Base-by-base conservation (phyloP, 148 eudicot genomes). In the Mesembryanthemum crystallinum region DNA sequence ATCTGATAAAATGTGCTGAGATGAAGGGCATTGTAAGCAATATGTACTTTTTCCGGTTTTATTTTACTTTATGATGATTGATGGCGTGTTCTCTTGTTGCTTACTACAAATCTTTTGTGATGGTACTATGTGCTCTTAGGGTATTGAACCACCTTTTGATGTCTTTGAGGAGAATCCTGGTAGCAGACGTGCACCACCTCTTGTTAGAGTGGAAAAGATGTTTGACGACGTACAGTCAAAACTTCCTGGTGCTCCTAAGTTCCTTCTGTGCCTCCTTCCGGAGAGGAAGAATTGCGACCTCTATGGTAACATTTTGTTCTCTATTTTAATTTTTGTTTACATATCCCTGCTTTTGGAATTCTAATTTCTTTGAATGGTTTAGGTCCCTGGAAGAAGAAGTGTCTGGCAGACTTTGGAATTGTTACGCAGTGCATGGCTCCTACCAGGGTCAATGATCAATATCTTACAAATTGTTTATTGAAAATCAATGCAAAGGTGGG, bases 301-400 rank as follows among this genome's bases (percentile, higher is more conserved):
- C 37, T 94, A 94, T 59, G 98, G 98, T 94, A 67, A 82, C 7
- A 7, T 57, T n/a, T 35, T 35, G 39, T 35, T 35, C 39, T 2
- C 39, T 35, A 2, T 35, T 58, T 25, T 57, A 58, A 2, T 20
- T 77, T 30, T 45, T 29, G 21, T 29, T 33, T 15, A 20, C 49
- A 55, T 8, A 57, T 2, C 1, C 32, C 14, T 18, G 29, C n/a
- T 28, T 51, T 30, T 70, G 69, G 25, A 69, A n/a, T 72, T 72
- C 65, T 42, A 35, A 57, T 33, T 58, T 23, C 66, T 23, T 62
- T 51, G 33, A 30, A 65, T 64, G 32, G 28, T 45, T n/a, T 67
- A 94, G 98, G 98, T 63, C 98, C 98, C 4, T 94, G 98, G 98
- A 94, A 94, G 72, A 82, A 84, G 73, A 94, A 92, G 85, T 83